These are phyloP conservation scores for Flaveria bidentis DNA, from an alignment of 129 eudicot species.

Conservation along the genomic window DNA sequence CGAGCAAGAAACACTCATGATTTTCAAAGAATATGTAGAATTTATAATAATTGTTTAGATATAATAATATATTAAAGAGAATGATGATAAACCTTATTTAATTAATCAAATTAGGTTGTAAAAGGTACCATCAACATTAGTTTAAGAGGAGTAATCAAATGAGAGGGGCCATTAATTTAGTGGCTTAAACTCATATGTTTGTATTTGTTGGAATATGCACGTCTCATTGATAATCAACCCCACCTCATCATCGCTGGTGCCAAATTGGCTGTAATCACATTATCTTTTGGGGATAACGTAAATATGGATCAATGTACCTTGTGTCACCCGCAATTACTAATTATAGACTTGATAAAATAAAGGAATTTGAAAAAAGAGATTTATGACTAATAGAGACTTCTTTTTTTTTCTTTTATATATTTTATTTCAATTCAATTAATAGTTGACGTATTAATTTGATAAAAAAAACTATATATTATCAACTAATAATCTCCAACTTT, in stretches of 20 bases:
- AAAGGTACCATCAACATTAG: slow-evolving; percentile 11
- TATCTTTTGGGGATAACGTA: slow-evolving; percentile 26
- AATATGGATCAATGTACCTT: slow-evolving; percentile 24
- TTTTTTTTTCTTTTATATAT: no score
- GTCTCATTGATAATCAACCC: slow-evolving; percentile 36
- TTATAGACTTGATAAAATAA: not conserved
- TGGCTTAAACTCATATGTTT: slow-evolving; percentile 33
- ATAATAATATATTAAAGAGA: not conserved
- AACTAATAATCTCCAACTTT: no score
- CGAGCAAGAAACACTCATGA: not conserved
- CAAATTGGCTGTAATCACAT: slow-evolving; percentile 32
- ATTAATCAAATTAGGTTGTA: slow-evolving; percentile 14
- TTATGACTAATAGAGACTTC: no score
- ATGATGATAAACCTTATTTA: slow-evolving; percentile 4
- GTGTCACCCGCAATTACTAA: slow-evolving; percentile 17
- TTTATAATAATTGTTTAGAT: not conserved
- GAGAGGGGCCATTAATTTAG: slow-evolving; percentile 30
- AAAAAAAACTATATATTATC: no score
- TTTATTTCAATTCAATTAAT: no score
- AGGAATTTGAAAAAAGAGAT: not conserved
- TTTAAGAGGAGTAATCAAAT: slow-evolving; percentile 36
- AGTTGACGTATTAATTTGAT: no score
- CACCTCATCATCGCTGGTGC: slow-evolving; percentile 29
- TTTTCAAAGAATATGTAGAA: not conserved
- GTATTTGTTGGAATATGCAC: slow-evolving; percentile 39